These are phyloP conservation scores for Penicillium sp. DNA, from an alignment of 2,329 filamentous ascomycete genomes.

Conservation along the genomic window DNA sequence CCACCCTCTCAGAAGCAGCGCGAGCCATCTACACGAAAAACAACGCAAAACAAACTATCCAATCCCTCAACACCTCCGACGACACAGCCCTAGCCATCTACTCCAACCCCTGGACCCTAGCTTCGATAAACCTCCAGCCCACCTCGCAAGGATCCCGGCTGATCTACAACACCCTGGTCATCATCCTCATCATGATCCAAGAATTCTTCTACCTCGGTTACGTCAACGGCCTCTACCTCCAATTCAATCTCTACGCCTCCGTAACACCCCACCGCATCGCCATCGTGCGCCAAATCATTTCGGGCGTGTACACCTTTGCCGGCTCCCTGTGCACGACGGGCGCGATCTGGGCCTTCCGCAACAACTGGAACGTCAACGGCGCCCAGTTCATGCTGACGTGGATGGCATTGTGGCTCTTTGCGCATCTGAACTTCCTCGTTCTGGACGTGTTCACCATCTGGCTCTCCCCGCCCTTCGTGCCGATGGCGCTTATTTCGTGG, in stretches of 20 bases:
- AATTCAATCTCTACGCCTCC: conserved; percentile 41
- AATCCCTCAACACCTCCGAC: conserved; percentile 27
- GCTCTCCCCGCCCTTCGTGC: conserved; percentile 43
- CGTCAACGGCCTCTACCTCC: conserved; percentile 46
- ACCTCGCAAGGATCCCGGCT: conserved; percentile 46
- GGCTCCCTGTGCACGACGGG: conserved; percentile 45
- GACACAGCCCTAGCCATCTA: conserved; percentile 37
- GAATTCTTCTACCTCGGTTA: conserved; percentile 53
- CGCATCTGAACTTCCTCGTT: conserved; percentile 47
- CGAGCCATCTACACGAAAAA: conserved; percentile 36
- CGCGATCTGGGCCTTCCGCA: conserved; percentile 48
- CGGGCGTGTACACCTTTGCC: conserved; percentile 42
- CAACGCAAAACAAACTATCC: conserved; percentile 34
- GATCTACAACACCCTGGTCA: conserved; percentile 49
- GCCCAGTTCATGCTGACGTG: conserved; percentile 48
- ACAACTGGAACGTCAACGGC: conserved; percentile 43
- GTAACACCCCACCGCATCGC: conserved; percentile 34
- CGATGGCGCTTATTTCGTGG: conserved; percentile 50
- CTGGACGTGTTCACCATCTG: conserved; percentile 49
- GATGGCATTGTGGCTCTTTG: conserved; percentile 49
- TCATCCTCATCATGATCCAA: conserved; percentile 50
- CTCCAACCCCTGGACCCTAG: conserved; percentile 42
- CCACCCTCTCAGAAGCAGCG: conserved; percentile 36
- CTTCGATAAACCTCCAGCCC: conserved; percentile 41
- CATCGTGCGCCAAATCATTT: conserved; percentile 38